Base-by-base conservation (phyloP, 2,329 filamentous ascomycete genomes). In the Hirsutella minnesotensis region DNA sequence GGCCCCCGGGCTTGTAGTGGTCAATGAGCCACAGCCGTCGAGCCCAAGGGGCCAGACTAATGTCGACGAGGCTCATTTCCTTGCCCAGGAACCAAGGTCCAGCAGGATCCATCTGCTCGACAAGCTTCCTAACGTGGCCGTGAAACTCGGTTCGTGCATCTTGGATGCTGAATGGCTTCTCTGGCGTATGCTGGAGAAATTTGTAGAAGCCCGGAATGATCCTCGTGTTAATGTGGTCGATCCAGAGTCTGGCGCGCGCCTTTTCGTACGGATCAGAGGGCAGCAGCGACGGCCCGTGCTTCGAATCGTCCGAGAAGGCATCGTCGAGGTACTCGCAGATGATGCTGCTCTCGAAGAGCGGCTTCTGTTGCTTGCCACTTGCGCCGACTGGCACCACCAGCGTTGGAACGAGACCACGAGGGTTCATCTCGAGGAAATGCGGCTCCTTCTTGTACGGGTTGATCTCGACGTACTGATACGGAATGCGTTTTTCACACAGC, bases 291-390 rank as follows among this genome's bases (percentile, higher is more conserved):
- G 67, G 68, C 0, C 65, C 66, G 41, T 73, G 53, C 8, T 51
- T 49, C 0, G 42, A 42, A 43, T 66, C 59, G 54, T 70, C 66
- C 0, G 70, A 64, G 47, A 77, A 87, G 0, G 76, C 77, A 47
- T 89, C 83, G 49, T 90, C 79, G 1, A 90, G 67, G 50, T 85
- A 90, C 57, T 88, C 83, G 60, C 78, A 80, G 31, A 90, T 70
- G 38, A 89, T 74, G 8, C 68, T 75, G 53, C 79, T 84, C 58
- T 90, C 83, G 51, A 83, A 87, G 7, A 89, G 66, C 0, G 81
- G 76, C 55, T 77, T 79, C 44, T 58, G 58, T 31, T 58, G 49
- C 39, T 53, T 54, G 27, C 57, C 59, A 3, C 51, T 45, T 1
- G 41, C 47, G 20, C 53, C 56, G 2, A 56, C 46, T 0, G 68